Evolutionary conservation across 345 rosid genomes (phyloP).

Genomic region (Trapa incisa): DNA sequence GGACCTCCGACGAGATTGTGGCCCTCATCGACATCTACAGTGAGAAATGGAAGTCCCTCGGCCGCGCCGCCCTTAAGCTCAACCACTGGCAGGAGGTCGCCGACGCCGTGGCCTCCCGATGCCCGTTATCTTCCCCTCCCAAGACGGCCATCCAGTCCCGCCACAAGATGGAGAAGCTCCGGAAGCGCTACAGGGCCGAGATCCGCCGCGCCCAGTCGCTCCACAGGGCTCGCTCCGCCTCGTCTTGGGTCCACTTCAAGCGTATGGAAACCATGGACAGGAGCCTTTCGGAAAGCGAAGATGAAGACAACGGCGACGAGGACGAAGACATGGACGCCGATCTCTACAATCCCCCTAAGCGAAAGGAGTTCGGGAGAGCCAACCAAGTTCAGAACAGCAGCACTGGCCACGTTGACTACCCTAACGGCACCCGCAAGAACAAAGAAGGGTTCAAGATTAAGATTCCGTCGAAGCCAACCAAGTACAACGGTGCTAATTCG

Average conservation of each 20-base stretch:
- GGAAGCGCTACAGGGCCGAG: constrained; percentile 79
- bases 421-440: constrained; percentile 33
- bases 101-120: constrained; percentile 39
- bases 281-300: constrained; percentile 23
- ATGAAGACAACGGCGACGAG: constrained; percentile 6
- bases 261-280: constrained; percentile 86
- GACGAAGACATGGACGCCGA: constrained; percentile 21
- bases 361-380: constrained; percentile 13
- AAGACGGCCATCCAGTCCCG: constrained; percentile 90
- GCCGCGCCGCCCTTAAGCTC: constrained; percentile 81
- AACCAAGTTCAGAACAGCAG: constrained; percentile 25
- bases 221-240: constrained; percentile 57
- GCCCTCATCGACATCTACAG: constrained; percentile 73
- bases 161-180: constrained; percentile 97
- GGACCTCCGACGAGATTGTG: constrained; percentile 80
- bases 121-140: constrained; percentile 48
- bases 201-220: constrained; percentile 76
- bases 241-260: constrained; percentile 85
- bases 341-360: constrained; percentile 5
- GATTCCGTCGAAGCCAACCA: constrained; percentile 47
- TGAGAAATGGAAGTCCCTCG: constrained; percentile 75
- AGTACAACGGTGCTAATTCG: constrained; percentile 10
- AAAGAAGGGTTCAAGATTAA: constrained; percentile 49
- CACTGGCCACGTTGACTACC: constrained; percentile 32
- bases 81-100: constrained; percentile 93